These are phyloP conservation scores for Bromus sterilis DNA, from an alignment of 176 grass and related monocot species.

Conservation along the genomic window DNA sequence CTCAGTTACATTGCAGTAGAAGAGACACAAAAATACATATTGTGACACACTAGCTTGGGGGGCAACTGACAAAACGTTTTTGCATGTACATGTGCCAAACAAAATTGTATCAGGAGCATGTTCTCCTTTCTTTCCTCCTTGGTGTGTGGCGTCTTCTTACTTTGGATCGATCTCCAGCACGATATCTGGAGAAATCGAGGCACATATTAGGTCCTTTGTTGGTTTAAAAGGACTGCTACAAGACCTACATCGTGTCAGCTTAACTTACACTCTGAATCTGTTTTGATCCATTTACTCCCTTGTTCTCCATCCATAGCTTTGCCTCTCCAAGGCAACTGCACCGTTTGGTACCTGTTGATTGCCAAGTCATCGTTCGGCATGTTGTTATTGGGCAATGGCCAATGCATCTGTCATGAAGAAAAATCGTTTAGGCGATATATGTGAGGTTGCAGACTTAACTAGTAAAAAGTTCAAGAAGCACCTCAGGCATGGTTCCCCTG, in stretches of 20 bases:
- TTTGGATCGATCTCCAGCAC: no score
- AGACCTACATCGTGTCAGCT: background rate
- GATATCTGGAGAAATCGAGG: slow-evolving; percentile 40
- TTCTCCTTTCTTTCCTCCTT: background rate
- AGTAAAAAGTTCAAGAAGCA: no score
- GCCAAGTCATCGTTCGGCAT: background rate
- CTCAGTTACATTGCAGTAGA: background rate
- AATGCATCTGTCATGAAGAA: slow-evolving; percentile 29
- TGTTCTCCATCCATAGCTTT: background rate
- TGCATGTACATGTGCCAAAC: background rate
- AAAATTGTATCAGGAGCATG: background rate
- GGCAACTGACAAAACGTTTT: background rate
- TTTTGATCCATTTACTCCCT: slow-evolving; percentile 64
- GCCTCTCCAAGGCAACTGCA: background rate
- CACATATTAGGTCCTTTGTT: background rate
- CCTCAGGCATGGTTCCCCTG: background rate
- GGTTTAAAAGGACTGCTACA: background rate
- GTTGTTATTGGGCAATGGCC: slow-evolving; percentile 29
- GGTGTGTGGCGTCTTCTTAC: no score
- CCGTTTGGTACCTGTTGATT: background rate
- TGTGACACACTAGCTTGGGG: background rate
- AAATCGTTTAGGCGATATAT: no score
- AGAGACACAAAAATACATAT: background rate
- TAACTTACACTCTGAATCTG: slow-evolving; percentile 57
- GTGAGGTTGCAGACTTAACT: no score